Evolutionary conservation across 139 green algal genomes (phyloP).

Genomic region (Micromonas commoda): DNA sequence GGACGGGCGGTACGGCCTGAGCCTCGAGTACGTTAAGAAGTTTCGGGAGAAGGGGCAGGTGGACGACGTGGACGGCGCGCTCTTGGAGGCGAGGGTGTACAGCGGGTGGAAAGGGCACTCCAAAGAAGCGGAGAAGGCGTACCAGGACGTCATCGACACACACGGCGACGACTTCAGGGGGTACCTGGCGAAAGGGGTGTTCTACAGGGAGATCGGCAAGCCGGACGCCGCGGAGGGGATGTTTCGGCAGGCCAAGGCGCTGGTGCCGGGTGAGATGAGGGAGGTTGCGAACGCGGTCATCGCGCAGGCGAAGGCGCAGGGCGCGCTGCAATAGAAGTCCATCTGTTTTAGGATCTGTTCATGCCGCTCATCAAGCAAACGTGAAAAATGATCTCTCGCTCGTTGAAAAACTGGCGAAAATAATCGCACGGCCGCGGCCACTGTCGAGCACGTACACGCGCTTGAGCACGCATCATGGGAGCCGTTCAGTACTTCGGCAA

Average conservation of each 20-base stretch:
- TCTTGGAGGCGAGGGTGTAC: conserved; percentile 11
- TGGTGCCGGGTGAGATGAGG: conserved; percentile 1
- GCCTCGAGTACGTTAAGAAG: not conserved
- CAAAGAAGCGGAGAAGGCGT: conserved; percentile 4
- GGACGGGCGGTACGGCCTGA: not conserved
- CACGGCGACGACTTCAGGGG: conserved; percentile 7
- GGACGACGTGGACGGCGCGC: conserved; percentile 1
- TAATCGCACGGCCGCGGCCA: no score
- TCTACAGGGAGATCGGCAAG: not conserved
- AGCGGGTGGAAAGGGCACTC: conserved; percentile 4
- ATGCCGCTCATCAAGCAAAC: no score
- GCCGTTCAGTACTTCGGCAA: not conserved
- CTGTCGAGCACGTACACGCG: no score
- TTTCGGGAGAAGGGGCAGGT: not conserved
- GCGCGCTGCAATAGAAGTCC: no score
- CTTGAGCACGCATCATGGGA: no score
- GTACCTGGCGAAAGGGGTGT: conserved; percentile 15
- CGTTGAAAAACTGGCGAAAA: no score
- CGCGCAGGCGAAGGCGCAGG: conserved; percentile 5
- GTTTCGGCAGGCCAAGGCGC: conserved; percentile 4
- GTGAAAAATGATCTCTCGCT: no score
- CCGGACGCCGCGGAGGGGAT: not conserved
- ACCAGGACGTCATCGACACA: not conserved
- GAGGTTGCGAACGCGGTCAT: conserved; percentile 7
- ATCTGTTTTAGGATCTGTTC: no score